Evolutionary conservation across 1,139 yeast species (phyloP).

Genomic region (Diutina mesorugosa): DNA sequence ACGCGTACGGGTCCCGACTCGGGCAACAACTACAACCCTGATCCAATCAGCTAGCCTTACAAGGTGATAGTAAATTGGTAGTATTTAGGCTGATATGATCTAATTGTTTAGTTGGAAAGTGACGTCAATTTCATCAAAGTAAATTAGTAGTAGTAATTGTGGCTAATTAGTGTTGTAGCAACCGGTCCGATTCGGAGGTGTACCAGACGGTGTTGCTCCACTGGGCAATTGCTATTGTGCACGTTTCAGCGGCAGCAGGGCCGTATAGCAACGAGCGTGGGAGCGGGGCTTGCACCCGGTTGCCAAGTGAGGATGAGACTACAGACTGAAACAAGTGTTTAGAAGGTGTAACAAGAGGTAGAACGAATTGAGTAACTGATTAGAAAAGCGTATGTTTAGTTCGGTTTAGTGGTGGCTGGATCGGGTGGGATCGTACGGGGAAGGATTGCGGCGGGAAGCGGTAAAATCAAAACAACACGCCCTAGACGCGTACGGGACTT

Average conservation of each 20-base stretch:
- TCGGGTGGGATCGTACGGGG: not conserved
- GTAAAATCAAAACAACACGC: slow-evolving; percentile 1
- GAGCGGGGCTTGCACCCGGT: too few species aligned
- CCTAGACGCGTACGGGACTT: not conserved
- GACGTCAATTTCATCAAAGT: not conserved
- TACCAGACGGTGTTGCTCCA: not conserved
- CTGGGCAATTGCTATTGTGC: not conserved
- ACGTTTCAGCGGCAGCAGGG: too few species aligned
- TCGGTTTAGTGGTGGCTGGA: too few species aligned
- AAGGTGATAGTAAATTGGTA: not conserved
- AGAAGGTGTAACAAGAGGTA: not conserved
- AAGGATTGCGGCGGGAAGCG: not conserved
- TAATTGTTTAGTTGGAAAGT: not conserved
- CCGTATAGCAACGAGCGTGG: too few species aligned
- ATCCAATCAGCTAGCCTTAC: not conserved
- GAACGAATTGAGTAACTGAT: too few species aligned
- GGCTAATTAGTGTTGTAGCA: too few species aligned
- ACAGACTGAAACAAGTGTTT: too few species aligned
- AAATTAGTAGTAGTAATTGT: too few species aligned
- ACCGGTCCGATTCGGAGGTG: not conserved
- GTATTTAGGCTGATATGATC: not conserved
- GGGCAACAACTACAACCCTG: not conserved
- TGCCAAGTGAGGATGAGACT: not conserved
- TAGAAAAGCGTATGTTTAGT: too few species aligned
- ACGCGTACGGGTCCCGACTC: not conserved